Evolutionary conservation across 2,329 filamentous ascomycete species (phyloP).

Genomic region (Fusarium ambrosium): DNA sequence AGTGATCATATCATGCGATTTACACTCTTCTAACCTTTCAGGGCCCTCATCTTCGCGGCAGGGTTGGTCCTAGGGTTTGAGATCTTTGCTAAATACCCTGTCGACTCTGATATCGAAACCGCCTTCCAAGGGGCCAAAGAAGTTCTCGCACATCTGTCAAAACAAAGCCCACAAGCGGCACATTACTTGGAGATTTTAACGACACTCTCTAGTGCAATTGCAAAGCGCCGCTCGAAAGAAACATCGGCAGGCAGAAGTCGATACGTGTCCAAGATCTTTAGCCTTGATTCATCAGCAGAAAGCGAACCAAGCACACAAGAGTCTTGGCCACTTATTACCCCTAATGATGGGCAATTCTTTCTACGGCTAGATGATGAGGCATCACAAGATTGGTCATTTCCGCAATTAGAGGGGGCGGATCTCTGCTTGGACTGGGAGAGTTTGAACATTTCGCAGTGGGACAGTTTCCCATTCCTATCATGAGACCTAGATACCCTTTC

Average conservation of each 20-base stretch:
- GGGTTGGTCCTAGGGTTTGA: constrained; percentile 69
- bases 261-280: constrained; percentile 44
- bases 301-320: neutral
- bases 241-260: constrained; percentile 38
- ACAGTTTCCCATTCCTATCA: constrained; percentile 42
- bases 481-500: neutral
- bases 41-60: constrained; percentile 68
- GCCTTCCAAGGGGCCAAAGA: constrained; percentile 65
- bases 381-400: constrained; percentile 30
- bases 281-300: constrained; percentile 5
- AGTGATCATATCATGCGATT: constrained; percentile 28
- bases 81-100: constrained; percentile 63
- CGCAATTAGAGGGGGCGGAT: constrained; percentile 33
- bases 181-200: constrained; percentile 70
- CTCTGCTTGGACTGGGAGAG: constrained; percentile 44
- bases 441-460: constrained; percentile 44
- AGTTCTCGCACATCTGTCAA: constrained; percentile 62
- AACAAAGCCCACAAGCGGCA: constrained; percentile 66
- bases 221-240: constrained; percentile 32
- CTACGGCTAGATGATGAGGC: constrained; percentile 15
- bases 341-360: neutral
- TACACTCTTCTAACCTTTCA: constrained; percentile 37
- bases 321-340: neutral
- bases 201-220: constrained; percentile 60
- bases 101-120: constrained; percentile 59